phyloP scores from a whole-genome alignment of 768 basidiomycete species.

The Suillus luteus region DNA sequence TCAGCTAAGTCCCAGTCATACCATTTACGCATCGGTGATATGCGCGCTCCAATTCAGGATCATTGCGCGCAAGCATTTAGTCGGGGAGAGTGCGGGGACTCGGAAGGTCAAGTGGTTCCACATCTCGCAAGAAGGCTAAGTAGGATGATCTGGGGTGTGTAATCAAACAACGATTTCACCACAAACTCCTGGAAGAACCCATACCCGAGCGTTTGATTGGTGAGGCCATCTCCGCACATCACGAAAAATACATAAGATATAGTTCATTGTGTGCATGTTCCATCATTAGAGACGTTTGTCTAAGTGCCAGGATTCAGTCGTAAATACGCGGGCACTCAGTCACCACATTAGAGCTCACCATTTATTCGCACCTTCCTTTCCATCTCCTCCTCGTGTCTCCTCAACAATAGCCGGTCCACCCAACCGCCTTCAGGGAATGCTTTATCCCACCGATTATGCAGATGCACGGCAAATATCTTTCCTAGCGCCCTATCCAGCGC shows the following conservation, averaged over 20 bases:
- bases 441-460: slow-evolving; percentile 97
- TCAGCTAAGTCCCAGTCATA: too few species aligned
- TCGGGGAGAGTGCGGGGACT: too few species aligned
- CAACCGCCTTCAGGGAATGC: slow-evolving; percentile 82
- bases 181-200: background rate
- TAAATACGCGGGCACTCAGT: background rate
- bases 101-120: too few species aligned
- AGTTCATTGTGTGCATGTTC: background rate
- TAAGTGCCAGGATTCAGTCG: background rate
- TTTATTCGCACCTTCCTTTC: slow-evolving; percentile 1
- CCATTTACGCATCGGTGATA: too few species aligned
- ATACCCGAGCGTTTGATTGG: background rate
- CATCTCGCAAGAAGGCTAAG: too few species aligned
- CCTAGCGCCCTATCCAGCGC: slow-evolving; percentile 59
- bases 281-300: background rate
- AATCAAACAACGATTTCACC: background rate
- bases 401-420: slow-evolving; percentile 80
- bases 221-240: background rate
- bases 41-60: too few species aligned
- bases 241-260: background rate
- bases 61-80: too few species aligned
- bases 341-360: background rate
- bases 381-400: slow-evolving; percentile 53
- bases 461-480: slow-evolving; percentile 84
- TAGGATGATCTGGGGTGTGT: background rate